Evolutionary conservation across 768 basidiomycete species (phyloP), one percentile per base, ranked within the genome.

Genomic region (Hericium rajendrae): DNA sequence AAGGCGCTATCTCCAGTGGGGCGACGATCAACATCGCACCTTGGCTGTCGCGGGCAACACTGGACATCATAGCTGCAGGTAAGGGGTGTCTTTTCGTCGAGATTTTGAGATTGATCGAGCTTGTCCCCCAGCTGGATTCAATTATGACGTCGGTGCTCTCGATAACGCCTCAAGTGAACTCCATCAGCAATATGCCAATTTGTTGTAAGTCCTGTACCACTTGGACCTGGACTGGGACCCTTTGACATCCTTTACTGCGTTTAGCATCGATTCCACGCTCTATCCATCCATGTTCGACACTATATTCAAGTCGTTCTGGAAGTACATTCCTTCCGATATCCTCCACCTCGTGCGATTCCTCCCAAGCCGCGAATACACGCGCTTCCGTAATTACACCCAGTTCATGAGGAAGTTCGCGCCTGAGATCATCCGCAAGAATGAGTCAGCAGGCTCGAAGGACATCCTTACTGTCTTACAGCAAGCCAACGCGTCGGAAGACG

Each of bases 401-500:
- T 49, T 50, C 26, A 39, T 46, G 8, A 46, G 49, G 11, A 22
- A 32, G 8, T 51, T 57, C 37, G 53, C 59, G 0, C 28, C 16
- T 12, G 59, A 40, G 4, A 38, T 60, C 12, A 26, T 57, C 12
- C 28, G 18, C 38, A 60, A 18, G 20, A 57, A 22, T 50, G 18
- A 15, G 16, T 37, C 38, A 3, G 57, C 54, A 12, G 54, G 46
- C 2, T 49, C 49, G 26, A 49, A 49, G 13, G 59, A 57, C 22
- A 51, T 55, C 38, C 54, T 57, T 43, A 60, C 50, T 51, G 50
- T 55, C 16, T n/a, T 60, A 18, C 20, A 56, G 6, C 53, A 41
- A n/a, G 37, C 59, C 6, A 62, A 57, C 15, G 50, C 38, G 20
- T 57, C 59, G 3, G 50, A 57, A 32, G 43, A 48, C 49, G 48